A percentile compares a stretch with the other conserved stretches of the same genome.
Conservation (phyloP, 768 basidiomycete genomes). For the Leucogyrophana mollusca region DNA sequence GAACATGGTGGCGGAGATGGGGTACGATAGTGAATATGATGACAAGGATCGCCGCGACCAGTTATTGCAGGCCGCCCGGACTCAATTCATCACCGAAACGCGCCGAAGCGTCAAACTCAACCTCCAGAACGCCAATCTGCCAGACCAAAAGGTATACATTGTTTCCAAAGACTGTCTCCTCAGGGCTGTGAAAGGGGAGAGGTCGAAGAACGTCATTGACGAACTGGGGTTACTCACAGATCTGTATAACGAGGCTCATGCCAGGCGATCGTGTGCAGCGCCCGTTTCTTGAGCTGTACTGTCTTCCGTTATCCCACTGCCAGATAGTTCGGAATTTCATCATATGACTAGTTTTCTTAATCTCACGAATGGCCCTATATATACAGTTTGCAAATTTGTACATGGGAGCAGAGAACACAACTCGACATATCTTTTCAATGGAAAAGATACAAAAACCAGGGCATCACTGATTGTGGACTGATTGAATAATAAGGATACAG, state of each 20-base stretch:
- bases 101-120: constrained; percentile 19
- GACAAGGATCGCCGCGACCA: constrained; percentile 13
- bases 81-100: constrained; percentile 8
- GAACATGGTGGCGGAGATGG: constrained; percentile 22
- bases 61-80: constrained; percentile 4
- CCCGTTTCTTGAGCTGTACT: too few species aligned
- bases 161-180: constrained; percentile 22
- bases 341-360: too few species aligned
- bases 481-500: too few species aligned
- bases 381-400: too few species aligned
- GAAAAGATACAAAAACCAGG: too few species aligned
- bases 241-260: constrained; percentile 13
- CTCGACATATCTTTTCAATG: too few species aligned
- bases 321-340: too few species aligned
- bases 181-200: constrained; percentile 21
- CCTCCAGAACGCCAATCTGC: constrained; percentile 21
- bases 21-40: constrained; percentile 9
- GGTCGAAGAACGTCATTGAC: constrained; percentile 21
- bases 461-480: too few species aligned
- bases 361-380: too few species aligned
- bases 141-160: constrained; percentile 28
- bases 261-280: too few species aligned
- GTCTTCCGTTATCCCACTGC: too few species aligned
- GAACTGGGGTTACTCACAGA: constrained; percentile 27
- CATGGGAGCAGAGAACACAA: too few species aligned